Conservation (phyloP, 2,329 filamentous ascomycete genomes). For the Acephala macrosclerotiorum region DNA sequence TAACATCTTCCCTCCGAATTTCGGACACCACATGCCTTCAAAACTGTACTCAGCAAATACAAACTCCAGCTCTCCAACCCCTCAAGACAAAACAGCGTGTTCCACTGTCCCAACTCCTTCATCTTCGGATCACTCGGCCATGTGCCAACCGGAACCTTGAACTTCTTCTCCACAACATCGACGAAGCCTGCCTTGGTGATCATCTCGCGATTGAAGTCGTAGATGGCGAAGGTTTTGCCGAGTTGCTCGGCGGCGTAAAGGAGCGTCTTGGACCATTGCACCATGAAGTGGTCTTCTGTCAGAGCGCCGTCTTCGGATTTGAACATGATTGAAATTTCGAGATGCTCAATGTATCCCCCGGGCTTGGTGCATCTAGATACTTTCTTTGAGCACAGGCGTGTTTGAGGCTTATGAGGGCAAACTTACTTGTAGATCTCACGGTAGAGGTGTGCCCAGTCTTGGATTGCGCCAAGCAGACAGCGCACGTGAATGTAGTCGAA, state of each 20-base stretch:
- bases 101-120: constrained; percentile 18
- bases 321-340: neutral
- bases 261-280: neutral
- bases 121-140: constrained; percentile 13
- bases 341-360: constrained; percentile 5
- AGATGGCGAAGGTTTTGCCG: constrained; percentile 5
- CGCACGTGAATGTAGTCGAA: constrained; percentile 67
- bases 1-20: no score
- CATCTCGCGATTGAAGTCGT: neutral
- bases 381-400: no score
- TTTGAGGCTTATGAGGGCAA: no score
- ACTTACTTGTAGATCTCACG: neutral
- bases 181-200: constrained; percentile 8
- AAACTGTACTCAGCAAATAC: no score
- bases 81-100: neutral
- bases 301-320: constrained; percentile 6
- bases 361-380: neutral
- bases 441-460: neutral
- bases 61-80: no score
- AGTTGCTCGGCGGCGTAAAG: neutral
- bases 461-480: constrained; percentile 40
- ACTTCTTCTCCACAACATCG: constrained; percentile 8
- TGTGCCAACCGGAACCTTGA: constrained; percentile 8
- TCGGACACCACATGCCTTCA: no score
- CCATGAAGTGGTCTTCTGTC: no score